These are phyloP conservation scores for Trichoderma reesei DNA, from an alignment of 495 filamentous ascomycete genomes.

Conservation along the genomic window DNA sequence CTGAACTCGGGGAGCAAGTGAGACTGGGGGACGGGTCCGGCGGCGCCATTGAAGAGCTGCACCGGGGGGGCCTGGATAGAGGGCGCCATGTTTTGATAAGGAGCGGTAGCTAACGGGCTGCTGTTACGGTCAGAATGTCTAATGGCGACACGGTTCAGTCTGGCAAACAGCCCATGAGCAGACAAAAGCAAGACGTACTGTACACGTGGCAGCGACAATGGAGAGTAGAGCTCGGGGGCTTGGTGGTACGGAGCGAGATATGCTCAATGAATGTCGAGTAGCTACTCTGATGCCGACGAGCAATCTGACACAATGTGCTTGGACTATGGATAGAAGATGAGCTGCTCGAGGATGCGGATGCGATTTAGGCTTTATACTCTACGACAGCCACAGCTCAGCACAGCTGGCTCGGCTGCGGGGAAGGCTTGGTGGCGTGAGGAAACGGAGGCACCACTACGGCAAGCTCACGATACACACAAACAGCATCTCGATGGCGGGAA, in stretches of 20 bases:
- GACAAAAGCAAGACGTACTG: neutral
- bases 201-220: neutral
- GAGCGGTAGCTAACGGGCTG: neutral
- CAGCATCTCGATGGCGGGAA: neutral
- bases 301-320: neutral
- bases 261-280: neutral
- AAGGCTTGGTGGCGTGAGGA: slow-evolving; percentile 2
- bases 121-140: neutral
- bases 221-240: neutral
- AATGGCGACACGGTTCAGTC: neutral
- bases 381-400: neutral
- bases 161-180: neutral
- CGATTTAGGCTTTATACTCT: neutral
- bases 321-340: neutral
- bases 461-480: neutral
- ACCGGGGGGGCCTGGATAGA: neutral
- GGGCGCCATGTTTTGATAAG: neutral
- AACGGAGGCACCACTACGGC: neutral
- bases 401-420: neutral
- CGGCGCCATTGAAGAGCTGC: neutral
- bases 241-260: neutral
- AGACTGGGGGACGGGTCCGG: neutral
- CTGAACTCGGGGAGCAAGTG: slow-evolving; percentile 62
- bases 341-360: neutral
- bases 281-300: neutral